phyloP scores from a whole-genome alignment of 176 grass and related monocot genomes.

The Alopecurus myosuroides region DNA sequence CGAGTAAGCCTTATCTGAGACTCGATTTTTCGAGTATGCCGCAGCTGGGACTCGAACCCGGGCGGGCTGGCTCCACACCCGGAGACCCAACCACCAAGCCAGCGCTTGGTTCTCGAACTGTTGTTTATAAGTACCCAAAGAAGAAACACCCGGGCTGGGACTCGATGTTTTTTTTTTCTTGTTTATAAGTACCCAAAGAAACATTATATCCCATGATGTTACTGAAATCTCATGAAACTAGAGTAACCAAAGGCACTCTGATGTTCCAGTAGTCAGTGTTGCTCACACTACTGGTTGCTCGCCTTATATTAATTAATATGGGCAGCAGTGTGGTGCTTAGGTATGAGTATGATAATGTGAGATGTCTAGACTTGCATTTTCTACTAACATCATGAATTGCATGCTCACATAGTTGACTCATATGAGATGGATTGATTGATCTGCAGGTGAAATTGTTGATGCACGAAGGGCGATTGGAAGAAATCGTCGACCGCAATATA shows the following conservation, averaged over 20 bases:
- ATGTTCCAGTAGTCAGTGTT: background rate
- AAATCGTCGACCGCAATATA: conserved; percentile 60
- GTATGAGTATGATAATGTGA: background rate
- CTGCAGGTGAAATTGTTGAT: conserved; percentile 56
- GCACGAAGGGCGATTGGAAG: conserved; percentile 36
- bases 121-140: no score
- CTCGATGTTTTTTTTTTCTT: no score
- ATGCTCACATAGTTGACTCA: conserved; percentile 13
- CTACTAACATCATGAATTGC: background rate
- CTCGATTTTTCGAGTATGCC: no score
- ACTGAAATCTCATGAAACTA: conserved; percentile 7
- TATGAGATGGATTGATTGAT: background rate
- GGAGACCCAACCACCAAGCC: no score
- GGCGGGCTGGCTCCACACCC: no score
- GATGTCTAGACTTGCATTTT: conserved; percentile 12
- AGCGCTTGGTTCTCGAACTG: no score
- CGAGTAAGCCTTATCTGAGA: no score
- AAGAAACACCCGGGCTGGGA: no score
- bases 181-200: conserved; percentile 8
- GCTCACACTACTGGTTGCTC: no score
- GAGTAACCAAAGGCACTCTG: background rate
- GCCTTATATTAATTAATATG: conserved; percentile 14
- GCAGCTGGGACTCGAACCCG: no score
- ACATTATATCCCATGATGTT: background rate
- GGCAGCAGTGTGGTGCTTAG: background rate